Evolutionary conservation across 2,329 filamentous ascomycete species (phyloP).

Genomic region (Thielaviopsis euricoi): DNA sequence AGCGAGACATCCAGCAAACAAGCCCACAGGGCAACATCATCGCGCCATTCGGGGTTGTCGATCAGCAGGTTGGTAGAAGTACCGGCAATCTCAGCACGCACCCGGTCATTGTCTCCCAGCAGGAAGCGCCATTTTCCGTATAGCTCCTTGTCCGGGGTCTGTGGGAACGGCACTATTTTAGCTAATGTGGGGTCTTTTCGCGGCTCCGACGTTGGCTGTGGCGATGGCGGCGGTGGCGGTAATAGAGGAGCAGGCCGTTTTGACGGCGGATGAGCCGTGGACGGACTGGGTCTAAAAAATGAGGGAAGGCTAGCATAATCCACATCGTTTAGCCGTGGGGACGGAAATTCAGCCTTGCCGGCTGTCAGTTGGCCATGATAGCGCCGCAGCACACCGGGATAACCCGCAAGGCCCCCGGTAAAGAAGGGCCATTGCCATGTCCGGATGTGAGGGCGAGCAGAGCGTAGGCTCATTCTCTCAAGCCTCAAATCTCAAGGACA

Average conservation of each 20-base stretch:
- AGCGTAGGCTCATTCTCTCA: constrained; percentile 9
- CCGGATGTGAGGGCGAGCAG: constrained; percentile 1
- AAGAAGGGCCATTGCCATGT: constrained; percentile 4
- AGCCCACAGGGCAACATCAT: constrained; percentile 9
- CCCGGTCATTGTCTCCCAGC: constrained; percentile 5
- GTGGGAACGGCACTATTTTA: background rate
- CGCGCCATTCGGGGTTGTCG: constrained; percentile 3
- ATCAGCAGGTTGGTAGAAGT: constrained; percentile 2
- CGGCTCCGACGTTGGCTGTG: too few species aligned
- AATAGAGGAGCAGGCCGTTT: background rate
- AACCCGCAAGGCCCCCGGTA: background rate
- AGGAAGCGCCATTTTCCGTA: constrained; percentile 9
- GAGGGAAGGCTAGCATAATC: background rate
- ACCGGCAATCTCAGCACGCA: constrained; percentile 1
- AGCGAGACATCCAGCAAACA: constrained; percentile 6
- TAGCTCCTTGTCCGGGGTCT: constrained; percentile 1
- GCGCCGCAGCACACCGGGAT: background rate
- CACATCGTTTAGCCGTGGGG: background rate
- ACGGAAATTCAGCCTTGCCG: background rate
- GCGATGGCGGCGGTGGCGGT: background rate
- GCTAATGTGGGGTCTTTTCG: background rate
- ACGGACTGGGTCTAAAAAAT: background rate
- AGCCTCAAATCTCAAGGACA: background rate
- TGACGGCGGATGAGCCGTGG: background rate
- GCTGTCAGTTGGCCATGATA: background rate